phyloP scores from a whole-genome alignment of 2,329 filamentous ascomycete species.

The Phyllosticta capitalensis region DNA sequence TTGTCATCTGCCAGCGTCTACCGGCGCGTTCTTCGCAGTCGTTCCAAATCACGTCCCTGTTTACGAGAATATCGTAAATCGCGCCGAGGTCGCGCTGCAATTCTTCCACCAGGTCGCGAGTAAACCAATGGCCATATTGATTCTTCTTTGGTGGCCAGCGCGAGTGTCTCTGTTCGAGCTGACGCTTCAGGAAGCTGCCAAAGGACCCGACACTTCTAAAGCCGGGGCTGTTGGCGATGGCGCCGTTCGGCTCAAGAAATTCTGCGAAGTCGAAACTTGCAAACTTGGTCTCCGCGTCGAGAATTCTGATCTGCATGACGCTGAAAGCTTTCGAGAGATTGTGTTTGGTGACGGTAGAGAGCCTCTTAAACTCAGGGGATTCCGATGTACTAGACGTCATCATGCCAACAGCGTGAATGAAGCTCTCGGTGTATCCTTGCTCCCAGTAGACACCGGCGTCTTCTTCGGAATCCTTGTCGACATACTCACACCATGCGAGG shows the following conservation, averaged over 20 bases:
- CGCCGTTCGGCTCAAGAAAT: slow-evolving; percentile 41
- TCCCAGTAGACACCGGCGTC: slow-evolving; percentile 46
- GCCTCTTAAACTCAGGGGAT: slow-evolving; percentile 46
- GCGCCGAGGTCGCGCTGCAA: slow-evolving; percentile 59
- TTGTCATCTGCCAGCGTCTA: slow-evolving; percentile 56
- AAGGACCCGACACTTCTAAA: slow-evolving; percentile 50
- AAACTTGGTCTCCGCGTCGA: slow-evolving; percentile 54
- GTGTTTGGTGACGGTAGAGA: slow-evolving; percentile 53
- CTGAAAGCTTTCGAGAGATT: slow-evolving; percentile 54
- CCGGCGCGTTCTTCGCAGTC: slow-evolving; percentile 50
- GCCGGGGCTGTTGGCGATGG: slow-evolving; percentile 33
- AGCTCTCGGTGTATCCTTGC: slow-evolving; percentile 58
- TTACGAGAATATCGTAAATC: slow-evolving; percentile 61
- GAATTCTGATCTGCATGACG: slow-evolving; percentile 52
- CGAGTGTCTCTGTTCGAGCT: slow-evolving; percentile 50
- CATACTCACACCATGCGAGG: slow-evolving; percentile 56
- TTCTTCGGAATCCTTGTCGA: slow-evolving; percentile 21
- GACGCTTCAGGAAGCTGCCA: slow-evolving; percentile 49
- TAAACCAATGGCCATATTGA: slow-evolving; percentile 44
- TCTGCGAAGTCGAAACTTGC: slow-evolving; percentile 50
- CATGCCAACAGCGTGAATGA: slow-evolving; percentile 58
- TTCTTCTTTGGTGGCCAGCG: slow-evolving; percentile 49
- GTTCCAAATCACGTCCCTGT: slow-evolving; percentile 58
- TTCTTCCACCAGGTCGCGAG: slow-evolving; percentile 44
- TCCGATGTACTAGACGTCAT: slow-evolving; percentile 34